Percentiles rank a stretch among this genome's conserved stretches.
Conservation (phyloP, 75 land plant species). For the Cupressus sempervirens region DNA sequence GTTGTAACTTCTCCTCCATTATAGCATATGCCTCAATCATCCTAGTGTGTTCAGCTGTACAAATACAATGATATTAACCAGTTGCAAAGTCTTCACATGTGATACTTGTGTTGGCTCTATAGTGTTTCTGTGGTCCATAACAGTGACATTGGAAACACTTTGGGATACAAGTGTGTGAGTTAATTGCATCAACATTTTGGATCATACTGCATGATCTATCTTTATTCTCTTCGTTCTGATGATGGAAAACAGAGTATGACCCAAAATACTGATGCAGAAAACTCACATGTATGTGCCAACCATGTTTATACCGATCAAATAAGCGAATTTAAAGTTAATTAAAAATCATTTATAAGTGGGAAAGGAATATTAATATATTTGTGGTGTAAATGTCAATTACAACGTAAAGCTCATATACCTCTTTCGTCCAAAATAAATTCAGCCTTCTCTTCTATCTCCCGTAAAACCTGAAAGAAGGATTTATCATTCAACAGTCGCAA, state of each 20-base stretch:
- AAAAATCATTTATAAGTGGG: background rate
- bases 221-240: too few species aligned
- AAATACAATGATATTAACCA: slow-evolving; percentile 6
- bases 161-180: too few species aligned
- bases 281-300: too few species aligned
- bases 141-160: too few species aligned
- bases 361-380: background rate
- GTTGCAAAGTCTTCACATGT: background rate
- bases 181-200: too few species aligned
- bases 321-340: background rate
- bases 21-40: slow-evolving; percentile 69
- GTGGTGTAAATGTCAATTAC: background rate
- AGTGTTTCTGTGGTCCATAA: too few species aligned
- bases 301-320: background rate
- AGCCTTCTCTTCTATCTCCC: slow-evolving; percentile 89
- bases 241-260: too few species aligned
- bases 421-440: slow-evolving; percentile 81
- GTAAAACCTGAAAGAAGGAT: slow-evolving; percentile 58
- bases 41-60: slow-evolving; percentile 71
- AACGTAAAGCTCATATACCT: slow-evolving; percentile 32
- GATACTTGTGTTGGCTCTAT: background rate
- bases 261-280: too few species aligned
- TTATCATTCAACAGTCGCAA: background rate
- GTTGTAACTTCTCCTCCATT: slow-evolving; percentile 72
- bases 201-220: too few species aligned